Percentiles rank a stretch among this genome's conserved stretches.
Evolutionary conservation across 495 filamentous ascomycete genomes (phyloP).

Genomic region (Xylaria castorea): DNA sequence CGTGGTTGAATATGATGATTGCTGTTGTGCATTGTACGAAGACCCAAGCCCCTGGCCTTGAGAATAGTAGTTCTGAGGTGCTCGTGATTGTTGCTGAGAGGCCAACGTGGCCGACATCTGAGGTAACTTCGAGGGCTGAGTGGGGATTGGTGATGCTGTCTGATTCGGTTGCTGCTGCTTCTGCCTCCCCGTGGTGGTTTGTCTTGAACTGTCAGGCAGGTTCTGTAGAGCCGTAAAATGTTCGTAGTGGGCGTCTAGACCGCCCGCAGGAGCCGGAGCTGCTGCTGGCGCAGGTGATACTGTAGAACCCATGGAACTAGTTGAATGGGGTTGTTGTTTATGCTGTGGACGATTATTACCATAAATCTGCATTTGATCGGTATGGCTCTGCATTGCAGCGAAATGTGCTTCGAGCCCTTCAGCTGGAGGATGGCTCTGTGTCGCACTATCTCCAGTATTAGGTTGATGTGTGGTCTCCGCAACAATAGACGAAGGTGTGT

Average conservation of each 20-base stretch:
- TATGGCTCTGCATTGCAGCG: slow-evolving; percentile 36
- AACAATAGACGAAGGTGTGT: slow-evolving; percentile 16
- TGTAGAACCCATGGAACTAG: slow-evolving; percentile 29
- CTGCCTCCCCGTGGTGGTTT: slow-evolving; percentile 33
- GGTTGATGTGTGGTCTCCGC: slow-evolving; percentile 32
- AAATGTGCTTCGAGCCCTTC: slow-evolving; percentile 44
- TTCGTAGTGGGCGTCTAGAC: slow-evolving; percentile 52
- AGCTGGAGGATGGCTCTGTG: slow-evolving; percentile 33
- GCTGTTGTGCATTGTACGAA: slow-evolving; percentile 38
- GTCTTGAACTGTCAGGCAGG: slow-evolving; percentile 33
- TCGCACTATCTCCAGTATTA: slow-evolving; percentile 23
- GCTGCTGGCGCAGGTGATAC: slow-evolving; percentile 32
- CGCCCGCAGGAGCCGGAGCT: slow-evolving; percentile 33
- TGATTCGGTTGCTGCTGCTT: slow-evolving; percentile 42
- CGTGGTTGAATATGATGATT: slow-evolving; percentile 42
- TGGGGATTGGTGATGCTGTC: slow-evolving; percentile 37
- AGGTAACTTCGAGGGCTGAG: slow-evolving; percentile 38
- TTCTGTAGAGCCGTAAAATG: slow-evolving; percentile 46
- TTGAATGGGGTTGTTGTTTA: slow-evolving; percentile 36
- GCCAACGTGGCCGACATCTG: slow-evolving; percentile 40
- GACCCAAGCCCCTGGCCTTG: slow-evolving; percentile 35
- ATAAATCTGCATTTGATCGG: slow-evolving; percentile 33
- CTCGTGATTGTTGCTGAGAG: slow-evolving; percentile 38
- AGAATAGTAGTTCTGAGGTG: slow-evolving; percentile 39
- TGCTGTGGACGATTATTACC: slow-evolving; percentile 36